Evolutionary conservation across 306 rosid species (phyloP), one percentile per base, ranked within the genome.

Genomic region (Myrica gale): DNA sequence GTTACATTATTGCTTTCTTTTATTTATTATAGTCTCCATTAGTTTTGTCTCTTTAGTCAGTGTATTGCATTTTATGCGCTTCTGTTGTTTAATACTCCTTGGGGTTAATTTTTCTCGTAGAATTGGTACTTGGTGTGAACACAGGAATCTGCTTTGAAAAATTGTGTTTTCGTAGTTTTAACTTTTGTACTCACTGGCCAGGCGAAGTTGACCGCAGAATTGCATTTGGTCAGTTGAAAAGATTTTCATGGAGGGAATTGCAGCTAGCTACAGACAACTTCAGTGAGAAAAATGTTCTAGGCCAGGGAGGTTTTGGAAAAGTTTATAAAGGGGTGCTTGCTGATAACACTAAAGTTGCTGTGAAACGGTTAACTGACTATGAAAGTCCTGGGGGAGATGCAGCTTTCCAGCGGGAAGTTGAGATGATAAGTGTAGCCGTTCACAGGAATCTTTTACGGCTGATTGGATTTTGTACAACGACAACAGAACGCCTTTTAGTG

Each of bases 221-320:
- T 83, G 91, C 97, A 71, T 96, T 96, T 85, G 98, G 96, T 80
- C 99, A 96, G 72, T 76, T 96, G 66, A 90, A 77, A 88, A 83
- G 99, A 77, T 96, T 96, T 88, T 84, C 88, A 44, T 92, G 98
- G 99, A 88, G 96, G 80, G 99, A 96, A 78, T 81, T 96, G 69
- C 99, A 92, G 84, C 74, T 92, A 51, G 98, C 99, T 54, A 92
- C 99, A 4, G 98, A 96, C 82, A 88, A 82, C 77, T 96, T 96
- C 82, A 90, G 87, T 56, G 98, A 96, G 84, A 92, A 88, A 86
- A 89, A 90, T 81, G 97, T 96, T 81, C 62, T 96, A 68, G 99
- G 99, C 69, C 99, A 96, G 82, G 99, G 99, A 81, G 99, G 98
- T 78, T 96, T 96, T 84, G 99, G 99, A 81, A 96, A 92, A 86